Evolutionary conservation across 345 rosid species (phyloP).

Genomic region (Xanthoceras sorbifolium): DNA sequence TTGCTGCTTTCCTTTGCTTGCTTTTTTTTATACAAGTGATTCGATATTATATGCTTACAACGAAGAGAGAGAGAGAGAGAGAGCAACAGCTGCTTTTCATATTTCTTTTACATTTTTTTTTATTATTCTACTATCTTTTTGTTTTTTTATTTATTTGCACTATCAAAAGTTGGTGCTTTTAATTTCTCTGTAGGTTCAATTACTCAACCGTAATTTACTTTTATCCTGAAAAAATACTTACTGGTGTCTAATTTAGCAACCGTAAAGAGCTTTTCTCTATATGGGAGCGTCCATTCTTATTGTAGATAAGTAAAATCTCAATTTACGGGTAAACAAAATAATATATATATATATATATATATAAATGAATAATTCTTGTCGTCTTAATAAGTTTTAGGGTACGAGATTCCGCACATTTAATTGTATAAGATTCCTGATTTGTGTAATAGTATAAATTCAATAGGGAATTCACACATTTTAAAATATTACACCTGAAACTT

Average conservation of each 20-base stretch:
- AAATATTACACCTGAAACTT: too few species aligned
- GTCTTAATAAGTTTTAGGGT: too few species aligned
- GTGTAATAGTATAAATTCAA: too few species aligned
- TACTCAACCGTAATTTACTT: conserved; percentile 7
- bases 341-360: too few species aligned
- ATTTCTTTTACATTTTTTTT: neutral
- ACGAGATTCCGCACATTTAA: too few species aligned
- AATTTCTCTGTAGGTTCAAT: neutral
- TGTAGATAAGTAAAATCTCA: neutral
- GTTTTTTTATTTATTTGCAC: neutral
- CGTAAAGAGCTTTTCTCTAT: neutral
- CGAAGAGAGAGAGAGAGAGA: neutral
- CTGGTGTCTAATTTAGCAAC: neutral
- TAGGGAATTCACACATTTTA: too few species aligned
- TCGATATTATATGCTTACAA: neutral
- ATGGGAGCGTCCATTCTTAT: neutral
- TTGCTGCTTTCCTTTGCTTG: neutral
- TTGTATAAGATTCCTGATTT: too few species aligned
- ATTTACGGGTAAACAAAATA: neutral
- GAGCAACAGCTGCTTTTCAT: neutral
- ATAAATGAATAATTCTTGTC: too few species aligned
- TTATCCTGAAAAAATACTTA: neutral
- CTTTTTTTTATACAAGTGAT: neutral
- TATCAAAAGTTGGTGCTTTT: neutral
- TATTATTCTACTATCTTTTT: neutral